phyloP scores from a whole-genome alignment of 2,329 filamentous ascomycete genomes.

The Sporothrix dimorphospora region DNA sequence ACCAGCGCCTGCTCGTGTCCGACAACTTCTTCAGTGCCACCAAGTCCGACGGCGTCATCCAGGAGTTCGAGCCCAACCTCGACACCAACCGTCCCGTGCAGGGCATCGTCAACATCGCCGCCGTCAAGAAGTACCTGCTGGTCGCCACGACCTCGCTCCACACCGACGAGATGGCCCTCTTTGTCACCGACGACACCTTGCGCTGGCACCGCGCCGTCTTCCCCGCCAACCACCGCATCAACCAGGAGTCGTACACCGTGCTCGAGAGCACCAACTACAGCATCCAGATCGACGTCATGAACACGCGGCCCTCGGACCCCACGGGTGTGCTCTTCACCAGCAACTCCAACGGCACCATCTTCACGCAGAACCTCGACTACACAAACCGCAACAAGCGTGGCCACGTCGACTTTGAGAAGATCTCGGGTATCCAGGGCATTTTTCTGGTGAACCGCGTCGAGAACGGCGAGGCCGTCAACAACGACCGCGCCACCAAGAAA shows the following conservation, averaged over 20 bases:
- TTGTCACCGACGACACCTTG: slow-evolving; percentile 79
- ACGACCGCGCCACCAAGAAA: slow-evolving; percentile 61
- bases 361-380: slow-evolving; percentile 87
- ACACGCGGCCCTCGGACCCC: slow-evolving; percentile 62
- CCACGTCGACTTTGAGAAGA: slow-evolving; percentile 92
- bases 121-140: slow-evolving; percentile 84
- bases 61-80: slow-evolving; percentile 76
- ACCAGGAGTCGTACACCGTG: slow-evolving; percentile 88
- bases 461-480: slow-evolving; percentile 77
- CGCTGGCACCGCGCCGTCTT: slow-evolving; percentile 94
- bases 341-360: slow-evolving; percentile 97
- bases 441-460: slow-evolving; percentile 87
- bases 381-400: slow-evolving; percentile 81
- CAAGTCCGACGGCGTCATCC: slow-evolving; percentile 49
- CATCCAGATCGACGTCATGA: slow-evolving; percentile 93
- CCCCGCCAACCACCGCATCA: slow-evolving; percentile 74
- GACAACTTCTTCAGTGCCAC: slow-evolving; percentile 76
- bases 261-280: slow-evolving; percentile 97
- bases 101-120: slow-evolving; percentile 79
- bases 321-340: slow-evolving; percentile 93
- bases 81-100: slow-evolving; percentile 73
- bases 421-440: slow-evolving; percentile 87
- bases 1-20: slow-evolving; percentile 78
- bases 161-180: slow-evolving; percentile 90
- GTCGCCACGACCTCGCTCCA: slow-evolving; percentile 77